These are phyloP conservation scores for Ramaria sp. DNA, from an alignment of 768 basidiomycete species.

Conservation along the genomic window DNA sequence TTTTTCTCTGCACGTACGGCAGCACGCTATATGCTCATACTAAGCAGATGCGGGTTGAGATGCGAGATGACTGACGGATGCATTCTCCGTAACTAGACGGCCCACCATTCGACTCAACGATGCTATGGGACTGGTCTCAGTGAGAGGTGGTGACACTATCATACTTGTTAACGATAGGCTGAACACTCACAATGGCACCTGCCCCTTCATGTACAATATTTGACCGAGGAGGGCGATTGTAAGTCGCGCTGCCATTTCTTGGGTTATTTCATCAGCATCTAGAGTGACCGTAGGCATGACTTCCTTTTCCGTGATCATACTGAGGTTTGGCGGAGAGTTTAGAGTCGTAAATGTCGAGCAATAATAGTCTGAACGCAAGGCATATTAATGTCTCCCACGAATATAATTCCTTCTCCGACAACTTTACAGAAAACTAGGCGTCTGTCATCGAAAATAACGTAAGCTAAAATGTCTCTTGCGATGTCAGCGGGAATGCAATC, in stretches of 20 bases:
- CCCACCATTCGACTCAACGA: conserved; percentile 1
- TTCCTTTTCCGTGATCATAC: conserved; percentile 21
- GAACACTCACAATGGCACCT: conserved; percentile 61
- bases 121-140: conserved; percentile 3
- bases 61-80: not conserved
- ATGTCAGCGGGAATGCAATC: too few species aligned
- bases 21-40: conserved; percentile 39
- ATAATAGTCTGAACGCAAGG: too few species aligned
- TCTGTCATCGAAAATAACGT: too few species aligned
- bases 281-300: conserved; percentile 33
- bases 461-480: too few species aligned
- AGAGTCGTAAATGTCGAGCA: not conserved
- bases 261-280: conserved; percentile 41
- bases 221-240: conserved; percentile 56
- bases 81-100: not conserved
- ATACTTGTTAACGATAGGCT: not conserved
- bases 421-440: too few species aligned
- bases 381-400: too few species aligned
- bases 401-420: too few species aligned
- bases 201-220: conserved; percentile 67
- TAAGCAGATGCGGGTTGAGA: too few species aligned
- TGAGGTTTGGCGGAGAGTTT: not conserved
- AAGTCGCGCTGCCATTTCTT: conserved; percentile 52
- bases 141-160: not conserved
- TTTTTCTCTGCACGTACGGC: conserved; percentile 40